phyloP scores from a whole-genome alignment of 2,329 filamentous ascomycete species.

The Chrysoporthe deuterocubensis region DNA sequence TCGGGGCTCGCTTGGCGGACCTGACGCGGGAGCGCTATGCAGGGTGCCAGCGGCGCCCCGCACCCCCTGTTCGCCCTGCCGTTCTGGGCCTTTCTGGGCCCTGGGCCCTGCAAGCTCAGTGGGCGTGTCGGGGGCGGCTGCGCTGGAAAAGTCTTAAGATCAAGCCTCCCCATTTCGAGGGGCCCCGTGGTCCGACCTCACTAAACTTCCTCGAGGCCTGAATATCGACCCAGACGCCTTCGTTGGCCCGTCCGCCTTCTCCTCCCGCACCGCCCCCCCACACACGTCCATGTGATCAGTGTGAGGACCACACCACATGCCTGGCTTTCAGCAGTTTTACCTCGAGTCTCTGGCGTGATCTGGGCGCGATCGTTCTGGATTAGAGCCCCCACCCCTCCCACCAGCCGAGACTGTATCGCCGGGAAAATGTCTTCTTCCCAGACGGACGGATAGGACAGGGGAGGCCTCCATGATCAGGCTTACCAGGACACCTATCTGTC shows the following conservation, averaged over 20 bases:
- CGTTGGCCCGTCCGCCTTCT: neutral
- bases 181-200: neutral
- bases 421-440: neutral
- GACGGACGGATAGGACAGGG: neutral
- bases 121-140: neutral
- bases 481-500: neutral
- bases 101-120: neutral
- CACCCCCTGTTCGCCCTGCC: conserved; percentile 15
- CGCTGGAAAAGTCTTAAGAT: neutral
- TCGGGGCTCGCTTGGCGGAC: conserved; percentile 19
- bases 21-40: conserved; percentile 23
- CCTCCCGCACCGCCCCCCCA: neutral
- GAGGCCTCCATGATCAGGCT: neutral
- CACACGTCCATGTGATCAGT: too few relatives aligned
- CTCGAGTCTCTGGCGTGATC: too few relatives aligned
- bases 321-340: too few relatives aligned
- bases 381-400: too few relatives aligned
- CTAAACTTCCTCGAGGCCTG: neutral
- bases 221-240: neutral
- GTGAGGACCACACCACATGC: too few relatives aligned
- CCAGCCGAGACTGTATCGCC: neutral
- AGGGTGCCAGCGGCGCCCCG: conserved; percentile 6
- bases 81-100: conserved; percentile 7
- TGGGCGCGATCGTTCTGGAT: too few relatives aligned
- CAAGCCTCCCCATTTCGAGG: neutral